phyloP scores from a whole-genome alignment of 805 yeast species.

The Ogataea sp. region DNA sequence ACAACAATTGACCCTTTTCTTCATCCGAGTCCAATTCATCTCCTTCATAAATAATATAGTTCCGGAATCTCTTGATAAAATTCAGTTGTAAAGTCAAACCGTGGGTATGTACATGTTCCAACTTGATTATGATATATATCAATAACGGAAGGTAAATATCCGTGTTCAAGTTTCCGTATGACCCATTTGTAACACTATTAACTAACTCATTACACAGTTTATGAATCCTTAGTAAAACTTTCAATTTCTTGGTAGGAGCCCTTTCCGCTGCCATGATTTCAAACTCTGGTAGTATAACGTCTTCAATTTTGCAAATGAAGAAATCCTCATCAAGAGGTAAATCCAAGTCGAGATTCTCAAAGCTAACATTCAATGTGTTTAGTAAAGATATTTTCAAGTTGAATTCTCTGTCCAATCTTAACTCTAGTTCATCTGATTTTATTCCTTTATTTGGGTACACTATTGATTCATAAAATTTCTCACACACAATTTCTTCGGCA shows the following conservation, averaged over 20 bases:
- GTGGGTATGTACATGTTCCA: slow-evolving; percentile 20
- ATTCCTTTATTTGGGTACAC: slow-evolving; percentile 23
- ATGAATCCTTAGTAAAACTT: slow-evolving; percentile 22
- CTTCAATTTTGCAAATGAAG: slow-evolving; percentile 15
- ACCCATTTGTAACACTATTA: slow-evolving; percentile 8
- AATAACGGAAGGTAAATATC: slow-evolving; percentile 27
- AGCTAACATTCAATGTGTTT: slow-evolving; percentile 14
- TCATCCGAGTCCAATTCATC: slow-evolving; percentile 10
- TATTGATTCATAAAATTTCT: slow-evolving; percentile 24
- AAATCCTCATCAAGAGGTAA: slow-evolving; percentile 16
- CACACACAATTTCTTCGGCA: slow-evolving; percentile 25
- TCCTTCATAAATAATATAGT: slow-evolving; percentile 16
- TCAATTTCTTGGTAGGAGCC: slow-evolving; percentile 27
- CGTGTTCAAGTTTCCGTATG: slow-evolving; percentile 17
- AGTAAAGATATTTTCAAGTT: slow-evolving; percentile 19
- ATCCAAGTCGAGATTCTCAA: slow-evolving; percentile 22
- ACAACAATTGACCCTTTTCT: slow-evolving; percentile 25
- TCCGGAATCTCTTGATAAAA: slow-evolving; percentile 25
- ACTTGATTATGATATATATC: slow-evolving; percentile 24
- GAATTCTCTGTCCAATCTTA: slow-evolving; percentile 17
- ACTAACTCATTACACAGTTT: slow-evolving; percentile 18
- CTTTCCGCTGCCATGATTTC: slow-evolving; percentile 24
- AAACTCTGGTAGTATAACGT: slow-evolving; percentile 20
- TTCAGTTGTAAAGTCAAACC: slow-evolving; percentile 23
- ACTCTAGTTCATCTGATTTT: slow-evolving; percentile 22